These are phyloP conservation scores for Rhizophagus clarus DNA, from an alignment of 192 early-diverging fungal species.

Conservation along the genomic window DNA sequence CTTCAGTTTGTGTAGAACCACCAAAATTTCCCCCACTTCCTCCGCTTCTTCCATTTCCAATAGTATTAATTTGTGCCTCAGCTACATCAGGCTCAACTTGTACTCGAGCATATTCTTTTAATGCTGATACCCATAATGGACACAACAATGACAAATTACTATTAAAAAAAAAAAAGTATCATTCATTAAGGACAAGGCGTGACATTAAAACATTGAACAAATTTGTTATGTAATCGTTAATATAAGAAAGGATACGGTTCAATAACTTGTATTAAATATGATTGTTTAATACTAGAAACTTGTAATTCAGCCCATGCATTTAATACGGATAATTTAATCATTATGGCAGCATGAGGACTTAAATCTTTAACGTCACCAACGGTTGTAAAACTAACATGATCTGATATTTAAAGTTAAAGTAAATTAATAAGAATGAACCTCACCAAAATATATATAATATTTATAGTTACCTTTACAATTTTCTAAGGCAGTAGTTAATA, in stretches of 20 bases:
- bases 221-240: background rate
- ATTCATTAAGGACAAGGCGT: background rate
- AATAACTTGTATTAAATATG: slow-evolving; percentile 63
- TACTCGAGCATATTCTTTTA: slow-evolving; percentile 67
- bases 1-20: slow-evolving; percentile 29
- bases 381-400: slow-evolving; percentile 47
- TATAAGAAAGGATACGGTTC: slow-evolving; percentile 47
- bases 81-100: slow-evolving; percentile 63
- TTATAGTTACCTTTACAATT: slow-evolving; percentile 57
- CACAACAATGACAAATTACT: slow-evolving; percentile 51
- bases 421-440: background rate
- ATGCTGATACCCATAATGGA: slow-evolving; percentile 62
- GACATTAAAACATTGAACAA: too few relatives aligned
- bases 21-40: background rate
- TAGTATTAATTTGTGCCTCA: slow-evolving; percentile 21
- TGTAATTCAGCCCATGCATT: slow-evolving; percentile 83
- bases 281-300: slow-evolving; percentile 61
- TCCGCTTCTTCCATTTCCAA: slow-evolving; percentile 11
- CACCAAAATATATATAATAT: background rate
- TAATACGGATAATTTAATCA: slow-evolving; percentile 75
- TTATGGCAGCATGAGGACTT: slow-evolving; percentile 76
- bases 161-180: background rate
- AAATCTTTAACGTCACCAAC: slow-evolving; percentile 59
- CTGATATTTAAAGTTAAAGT: too few relatives aligned
- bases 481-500: slow-evolving; percentile 72